phyloP scores from a whole-genome alignment of 2,329 filamentous ascomycete genomes.

The Corinectria fuckeliana region DNA sequence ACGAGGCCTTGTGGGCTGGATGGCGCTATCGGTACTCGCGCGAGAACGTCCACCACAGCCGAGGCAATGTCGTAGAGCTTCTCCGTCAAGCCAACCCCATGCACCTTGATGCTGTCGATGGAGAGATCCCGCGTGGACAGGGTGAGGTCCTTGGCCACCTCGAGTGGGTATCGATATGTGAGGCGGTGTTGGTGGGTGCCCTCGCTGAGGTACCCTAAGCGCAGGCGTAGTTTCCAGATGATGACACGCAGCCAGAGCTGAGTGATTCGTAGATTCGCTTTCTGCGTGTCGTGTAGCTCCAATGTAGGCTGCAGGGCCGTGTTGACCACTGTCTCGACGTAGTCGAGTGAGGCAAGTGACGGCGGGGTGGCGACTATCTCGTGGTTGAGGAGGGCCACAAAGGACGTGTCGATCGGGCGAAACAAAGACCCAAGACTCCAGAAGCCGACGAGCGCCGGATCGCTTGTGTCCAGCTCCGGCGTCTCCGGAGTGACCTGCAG shows the following conservation, averaged over 20 bases:
- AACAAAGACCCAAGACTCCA: conserved; percentile 50
- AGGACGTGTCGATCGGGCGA: conserved; percentile 49
- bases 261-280: conserved; percentile 52
- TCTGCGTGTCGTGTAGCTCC: conserved; percentile 50
- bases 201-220: conserved; percentile 49
- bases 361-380: conserved; percentile 43
- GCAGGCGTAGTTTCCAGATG: conserved; percentile 53
- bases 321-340: conserved; percentile 46
- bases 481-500: conserved; percentile 49
- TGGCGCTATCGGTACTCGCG: conserved; percentile 46
- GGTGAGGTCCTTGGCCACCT: conserved; percentile 49
- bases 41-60: conserved; percentile 52
- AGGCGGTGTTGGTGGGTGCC: conserved; percentile 42
- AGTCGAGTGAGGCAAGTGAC: conserved; percentile 42
- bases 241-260: conserved; percentile 54
- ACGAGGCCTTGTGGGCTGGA: conserved; percentile 34
- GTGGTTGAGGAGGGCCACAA: conserved; percentile 50
- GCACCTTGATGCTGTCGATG: conserved; percentile 48
- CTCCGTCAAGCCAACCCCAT: conserved; percentile 54
- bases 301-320: conserved; percentile 43
- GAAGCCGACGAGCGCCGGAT: conserved; percentile 46
- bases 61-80: conserved; percentile 55
- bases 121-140: conserved; percentile 48
- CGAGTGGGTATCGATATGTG: conserved; percentile 52
- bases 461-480: conserved; percentile 40